Conservation (phyloP, 2,329 filamentous ascomycete species). For the Pseudogymnoascus sp. region DNA sequence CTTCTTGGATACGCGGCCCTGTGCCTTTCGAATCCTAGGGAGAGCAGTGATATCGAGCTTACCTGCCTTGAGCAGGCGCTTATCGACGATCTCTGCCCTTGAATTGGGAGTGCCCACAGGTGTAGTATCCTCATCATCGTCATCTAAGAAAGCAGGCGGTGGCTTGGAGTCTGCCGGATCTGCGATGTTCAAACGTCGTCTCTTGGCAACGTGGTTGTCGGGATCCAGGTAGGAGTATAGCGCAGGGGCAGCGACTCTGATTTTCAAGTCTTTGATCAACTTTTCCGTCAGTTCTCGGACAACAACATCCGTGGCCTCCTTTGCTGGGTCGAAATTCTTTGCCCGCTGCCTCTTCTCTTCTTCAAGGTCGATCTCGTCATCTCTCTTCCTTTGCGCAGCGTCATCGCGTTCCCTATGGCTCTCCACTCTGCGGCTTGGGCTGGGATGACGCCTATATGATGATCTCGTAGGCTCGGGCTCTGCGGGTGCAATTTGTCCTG, state of each 20-base stretch:
- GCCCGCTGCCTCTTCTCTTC: slow-evolving; percentile 85
- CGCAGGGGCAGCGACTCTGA: slow-evolving; percentile 73
- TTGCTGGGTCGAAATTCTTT: slow-evolving; percentile 82
- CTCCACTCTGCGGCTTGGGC: slow-evolving; percentile 26
- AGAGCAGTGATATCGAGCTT: slow-evolving; percentile 56
- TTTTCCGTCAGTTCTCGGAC: slow-evolving; percentile 78
- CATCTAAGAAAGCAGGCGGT: slow-evolving; percentile 49
- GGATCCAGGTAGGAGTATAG: slow-evolving; percentile 80
- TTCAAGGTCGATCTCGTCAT: slow-evolving; percentile 76
- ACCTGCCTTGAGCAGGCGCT: slow-evolving; percentile 39
- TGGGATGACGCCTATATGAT: background rate
- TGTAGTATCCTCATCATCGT: slow-evolving; percentile 52
- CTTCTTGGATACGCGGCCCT: slow-evolving; percentile 49
- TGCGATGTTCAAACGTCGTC: slow-evolving; percentile 69
- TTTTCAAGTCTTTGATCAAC: slow-evolving; percentile 80
- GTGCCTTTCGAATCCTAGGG: slow-evolving; percentile 67
- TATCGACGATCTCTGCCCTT: slow-evolving; percentile 54
- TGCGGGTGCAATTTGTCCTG: background rate
- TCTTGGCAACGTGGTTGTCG: slow-evolving; percentile 68
- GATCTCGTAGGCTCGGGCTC: background rate
- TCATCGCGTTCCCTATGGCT: slow-evolving; percentile 52
- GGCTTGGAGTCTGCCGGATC: slow-evolving; percentile 57
- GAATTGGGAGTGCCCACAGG: slow-evolving; percentile 60
- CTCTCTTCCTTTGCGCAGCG: slow-evolving; percentile 56
- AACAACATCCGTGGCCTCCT: slow-evolving; percentile 72